Evolutionary conservation across 78 protist species (phyloP).

Genomic region (Dictyostelium intermedium): DNA sequence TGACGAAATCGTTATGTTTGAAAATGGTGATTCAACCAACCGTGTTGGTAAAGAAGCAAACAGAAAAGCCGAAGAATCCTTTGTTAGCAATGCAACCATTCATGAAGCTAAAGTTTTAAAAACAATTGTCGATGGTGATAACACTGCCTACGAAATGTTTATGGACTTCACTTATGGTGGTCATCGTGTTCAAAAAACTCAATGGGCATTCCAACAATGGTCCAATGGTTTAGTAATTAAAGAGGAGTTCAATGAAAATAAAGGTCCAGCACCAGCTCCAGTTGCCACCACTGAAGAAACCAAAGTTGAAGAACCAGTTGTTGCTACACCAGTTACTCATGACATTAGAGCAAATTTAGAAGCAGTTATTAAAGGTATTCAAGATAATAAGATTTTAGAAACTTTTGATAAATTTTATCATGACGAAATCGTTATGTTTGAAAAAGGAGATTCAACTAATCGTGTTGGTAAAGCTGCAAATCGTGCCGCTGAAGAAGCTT

Average conservation of each 20-base stretch:
- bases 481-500: neutral
- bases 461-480: constrained; percentile 6
- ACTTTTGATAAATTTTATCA: constrained; percentile 22
- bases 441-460: constrained; percentile 10
- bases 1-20: constrained; percentile 11
- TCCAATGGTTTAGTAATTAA: constrained; percentile 7
- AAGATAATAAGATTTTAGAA: constrained; percentile 19
- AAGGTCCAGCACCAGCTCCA: neutral
- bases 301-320: neutral
- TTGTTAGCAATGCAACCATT: neutral
- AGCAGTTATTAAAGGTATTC: constrained; percentile 5
- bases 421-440: constrained; percentile 7
- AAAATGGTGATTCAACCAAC: constrained; percentile 10
- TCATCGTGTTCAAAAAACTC: neutral
- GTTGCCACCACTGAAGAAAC: neutral
- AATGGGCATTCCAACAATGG: constrained; percentile 43
- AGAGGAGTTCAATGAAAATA: neutral
- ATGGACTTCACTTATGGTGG: neutral
- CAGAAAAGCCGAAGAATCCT: neutral
- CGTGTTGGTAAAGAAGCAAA: constrained; percentile 10
- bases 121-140: neutral
- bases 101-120: neutral
- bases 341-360: neutral
- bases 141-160: neutral
- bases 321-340: neutral